Percentiles rank a stretch among this genome's conserved stretches.
These are phyloP conservation scores for Yamadazyma kanchanaburiensis DNA, from an alignment of 1,139 yeast genomes.

Conservation along the genomic window DNA sequence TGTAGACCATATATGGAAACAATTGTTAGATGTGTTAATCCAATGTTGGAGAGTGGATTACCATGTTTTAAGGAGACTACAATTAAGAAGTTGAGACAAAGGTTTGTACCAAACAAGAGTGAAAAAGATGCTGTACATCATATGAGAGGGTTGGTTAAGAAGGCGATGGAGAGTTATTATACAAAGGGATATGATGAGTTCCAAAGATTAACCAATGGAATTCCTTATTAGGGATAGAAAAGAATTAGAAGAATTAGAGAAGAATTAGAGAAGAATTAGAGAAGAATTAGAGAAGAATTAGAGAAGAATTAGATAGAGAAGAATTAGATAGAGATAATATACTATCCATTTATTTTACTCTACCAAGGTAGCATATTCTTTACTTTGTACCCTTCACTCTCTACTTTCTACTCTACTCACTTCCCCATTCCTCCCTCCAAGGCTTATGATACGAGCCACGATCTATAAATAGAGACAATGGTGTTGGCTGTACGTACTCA, in stretches of 20 bases:
- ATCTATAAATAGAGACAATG: too few species aligned
- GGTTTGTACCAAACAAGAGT: constrained; percentile 78
- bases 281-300: too few species aligned
- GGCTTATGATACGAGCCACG: too few species aligned
- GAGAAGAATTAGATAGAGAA: too few species aligned
- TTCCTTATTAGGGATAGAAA: constrained; percentile 74
- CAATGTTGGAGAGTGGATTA: constrained; percentile 93
- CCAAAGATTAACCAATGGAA: constrained; percentile 93
- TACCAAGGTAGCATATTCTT: not conserved
- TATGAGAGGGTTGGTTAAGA: constrained; percentile 72
- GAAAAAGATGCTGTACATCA: constrained; percentile 84
- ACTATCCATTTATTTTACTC: not conserved
- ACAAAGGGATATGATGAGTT: constrained; percentile 97
- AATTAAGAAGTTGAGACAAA: constrained; percentile 65
- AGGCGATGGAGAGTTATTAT: constrained; percentile 82
- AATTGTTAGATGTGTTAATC: constrained; percentile 79
- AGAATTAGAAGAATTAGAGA: too few species aligned
- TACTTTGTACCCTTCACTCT: too few species aligned
- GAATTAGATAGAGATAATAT: not conserved
- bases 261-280: too few species aligned
- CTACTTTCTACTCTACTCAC: too few species aligned
- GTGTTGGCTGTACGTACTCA: too few species aligned
- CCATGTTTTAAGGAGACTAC: constrained; percentile 93
- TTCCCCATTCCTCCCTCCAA: too few species aligned
- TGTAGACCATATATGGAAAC: constrained; percentile 88